Evolutionary conservation across 1,284 basidiomycete species (phyloP), one percentile per base, ranked within the genome.

Genomic region (Anthracocystis setariae): DNA sequence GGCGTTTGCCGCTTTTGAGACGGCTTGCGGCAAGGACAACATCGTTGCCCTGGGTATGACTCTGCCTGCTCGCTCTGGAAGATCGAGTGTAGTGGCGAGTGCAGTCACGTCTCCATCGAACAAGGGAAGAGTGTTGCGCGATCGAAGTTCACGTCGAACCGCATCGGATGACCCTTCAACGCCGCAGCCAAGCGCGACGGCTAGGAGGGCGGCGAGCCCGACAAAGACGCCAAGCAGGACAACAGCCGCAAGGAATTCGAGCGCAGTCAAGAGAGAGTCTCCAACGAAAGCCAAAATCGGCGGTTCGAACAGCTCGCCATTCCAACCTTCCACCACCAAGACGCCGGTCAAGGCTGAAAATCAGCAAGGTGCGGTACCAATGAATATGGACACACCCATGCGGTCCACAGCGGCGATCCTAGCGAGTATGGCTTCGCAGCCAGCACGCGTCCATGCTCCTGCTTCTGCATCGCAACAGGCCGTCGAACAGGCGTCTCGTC

Each of bases 1-100:
- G 13, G 65, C 73, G 12, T 79, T 77, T 68, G 77, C 73, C 1
- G 67, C 73, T 4, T 77, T 76, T 61, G 73, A 75, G 45, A 56
- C 44, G 29, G 71, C 67, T 15, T 78, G 76, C 33, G 74, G 74
- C 13, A 73, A 73, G 23, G 20, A 25, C 1, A 12, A 56, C 2
- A 55, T 73, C 1, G 47, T 63, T 3, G 18, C 69, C 8, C 32
- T 73, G 4, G 56, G 56, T 8, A 37, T 42, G 40, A 40, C 20
- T 15, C 45, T 25, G 3, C 21, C 49, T 9, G 56, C 43, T 8
- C 27, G 48, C 8, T 21, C 40, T 25, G 42, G 52, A 0, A 38
- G 52, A 27, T 13, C 47, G 15, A 53, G 37, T 35, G 29, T 46
- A 1, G 18, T 33, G 13, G 7, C 49, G 5, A 61, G 58, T 17